Conservation (phyloP, 164 flowering plant species). For the Vitis amurensis region DNA sequence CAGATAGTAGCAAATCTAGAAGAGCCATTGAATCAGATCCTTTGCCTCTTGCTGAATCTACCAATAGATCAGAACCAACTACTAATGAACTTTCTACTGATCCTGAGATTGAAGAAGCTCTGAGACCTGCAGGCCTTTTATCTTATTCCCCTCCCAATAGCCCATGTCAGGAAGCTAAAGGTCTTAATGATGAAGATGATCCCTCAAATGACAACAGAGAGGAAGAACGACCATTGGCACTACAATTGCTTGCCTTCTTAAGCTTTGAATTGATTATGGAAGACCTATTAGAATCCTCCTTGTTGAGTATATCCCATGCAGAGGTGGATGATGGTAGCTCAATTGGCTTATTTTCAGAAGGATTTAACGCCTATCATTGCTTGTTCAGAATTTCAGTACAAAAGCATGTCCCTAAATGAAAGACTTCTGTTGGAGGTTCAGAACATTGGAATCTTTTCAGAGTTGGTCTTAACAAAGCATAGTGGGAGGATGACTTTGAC, state of each 20-base stretch:
- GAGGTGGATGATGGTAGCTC: conserved; percentile 55
- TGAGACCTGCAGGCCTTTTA: conserved; percentile 74
- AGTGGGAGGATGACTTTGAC: conserved; percentile 20
- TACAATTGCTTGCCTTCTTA: conserved; percentile 92
- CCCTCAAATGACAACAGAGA: conserved; percentile 15
- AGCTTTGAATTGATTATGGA: conserved; percentile 79
- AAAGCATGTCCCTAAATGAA: too few relatives aligned
- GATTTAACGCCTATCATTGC: too few relatives aligned
- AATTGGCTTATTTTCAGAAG: conserved; percentile 25
- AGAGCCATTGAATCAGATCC: conserved; percentile 26
- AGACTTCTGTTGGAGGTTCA: too few relatives aligned
- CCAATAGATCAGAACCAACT: conserved; percentile 26
- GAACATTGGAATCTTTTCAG: too few relatives aligned
- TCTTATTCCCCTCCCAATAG: conserved; percentile 83
- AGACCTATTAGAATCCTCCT: conserved; percentile 62
- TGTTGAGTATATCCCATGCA: conserved; percentile 37
- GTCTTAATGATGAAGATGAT: conserved; percentile 19
- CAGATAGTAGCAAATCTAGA: conserved; percentile 18
- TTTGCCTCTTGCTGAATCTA: conserved; percentile 14
- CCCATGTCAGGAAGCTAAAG: conserved; percentile 38
- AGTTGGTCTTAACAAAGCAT: too few relatives aligned
- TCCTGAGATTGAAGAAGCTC: conserved; percentile 55
- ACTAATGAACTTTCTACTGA: conserved; percentile 24
- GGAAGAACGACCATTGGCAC: conserved; percentile 90
- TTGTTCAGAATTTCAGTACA: too few relatives aligned